These are phyloP conservation scores for Setomelanomma holmii DNA, from an alignment of 2,329 filamentous ascomycete species.

Conservation along the genomic window DNA sequence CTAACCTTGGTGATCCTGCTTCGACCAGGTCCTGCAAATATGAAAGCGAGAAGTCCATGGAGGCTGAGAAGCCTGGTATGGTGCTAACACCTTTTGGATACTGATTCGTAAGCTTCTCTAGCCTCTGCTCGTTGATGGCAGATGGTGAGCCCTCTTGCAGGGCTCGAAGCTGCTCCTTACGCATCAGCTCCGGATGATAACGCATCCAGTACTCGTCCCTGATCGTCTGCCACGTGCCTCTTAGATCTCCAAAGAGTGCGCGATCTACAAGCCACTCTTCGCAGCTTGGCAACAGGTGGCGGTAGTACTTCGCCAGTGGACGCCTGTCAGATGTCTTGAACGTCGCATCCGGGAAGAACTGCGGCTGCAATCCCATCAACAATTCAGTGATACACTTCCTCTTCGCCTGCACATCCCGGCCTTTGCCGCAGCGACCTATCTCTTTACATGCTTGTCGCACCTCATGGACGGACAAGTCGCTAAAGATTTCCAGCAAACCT, in stretches of 20 bases:
- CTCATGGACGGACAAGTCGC: conserved; percentile 34
- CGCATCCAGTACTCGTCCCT: conserved; percentile 12
- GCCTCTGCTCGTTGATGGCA: conserved; percentile 1
- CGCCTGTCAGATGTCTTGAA: conserved; percentile 23
- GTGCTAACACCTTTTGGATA: conserved; percentile 13
- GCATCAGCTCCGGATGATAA: conserved; percentile 25
- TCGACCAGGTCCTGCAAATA: conserved; percentile 19
- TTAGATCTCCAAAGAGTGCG: conserved; percentile 5
- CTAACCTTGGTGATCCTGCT: neutral
- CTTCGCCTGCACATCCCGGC: conserved; percentile 20
- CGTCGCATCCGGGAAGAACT: conserved; percentile 14
- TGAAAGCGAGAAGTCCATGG: conserved; percentile 36
- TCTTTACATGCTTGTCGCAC: conserved; percentile 24
- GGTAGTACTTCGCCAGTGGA: conserved; percentile 26
- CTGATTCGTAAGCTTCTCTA: conserved; percentile 12
- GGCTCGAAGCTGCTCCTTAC: conserved; percentile 14
- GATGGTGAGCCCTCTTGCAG: conserved; percentile 5
- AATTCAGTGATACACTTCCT: conserved; percentile 25
- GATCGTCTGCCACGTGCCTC: conserved; percentile 10
- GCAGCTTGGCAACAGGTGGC: conserved; percentile 30
- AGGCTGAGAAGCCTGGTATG: conserved; percentile 25
- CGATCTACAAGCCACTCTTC: conserved; percentile 20
- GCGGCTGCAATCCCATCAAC: conserved; percentile 31
- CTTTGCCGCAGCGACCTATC: conserved; percentile 21
- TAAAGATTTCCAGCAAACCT: conserved; percentile 33